Base-by-base conservation (phyloP, 768 basidiomycete genomes). In the Boletus sp. region DNA sequence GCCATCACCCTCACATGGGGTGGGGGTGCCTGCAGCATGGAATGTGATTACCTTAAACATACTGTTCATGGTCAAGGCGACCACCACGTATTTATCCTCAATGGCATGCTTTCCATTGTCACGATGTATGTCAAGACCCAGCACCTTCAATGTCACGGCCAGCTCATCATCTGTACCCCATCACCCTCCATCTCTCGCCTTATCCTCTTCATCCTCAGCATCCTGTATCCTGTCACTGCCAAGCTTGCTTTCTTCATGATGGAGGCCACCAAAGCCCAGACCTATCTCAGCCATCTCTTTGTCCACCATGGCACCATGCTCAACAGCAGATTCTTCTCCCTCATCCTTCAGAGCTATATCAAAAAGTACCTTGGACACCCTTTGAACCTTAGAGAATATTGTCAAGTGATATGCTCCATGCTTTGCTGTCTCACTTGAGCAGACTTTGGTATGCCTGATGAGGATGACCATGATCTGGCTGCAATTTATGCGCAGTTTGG, bases 61-160 rank as follows among this genome's bases (percentile, higher is more conserved):
- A 27, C 50, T 7, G 46, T 63, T 10, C 25, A 51, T 15, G 55
- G 58, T 0, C 11, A 25, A 5, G 54, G 53, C 0, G 37, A 43
- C 0, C 51, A 49, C 2, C 53, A 58, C 7, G 21, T 64, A 0
- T 65, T 55, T 19, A 43, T 62, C 5, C 53, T 64, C 4, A 64
- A 65, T 6, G 58, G 64, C 5, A 23, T 47, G 0, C 25, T 65
- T 5, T 39, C 53, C 0, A 53, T 65, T 17, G 45, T 52, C 1
- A 64, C 56, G 0, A 52, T 35, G 0, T 65, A 65, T 29, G 48
- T 50, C 1, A 65, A 65, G 21, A 59, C 55, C 3, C 55, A 53
- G 6, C 33, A 43, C 5, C 15, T 35, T 7, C 47, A 54, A 13
- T 51, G 61, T 8, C 48, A 54, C 14, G 57, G 60, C 4, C 23